Evolutionary conservation across 108 stramenopile genomes (phyloP).

Genomic region (Stephanodiscus triporus): DNA sequence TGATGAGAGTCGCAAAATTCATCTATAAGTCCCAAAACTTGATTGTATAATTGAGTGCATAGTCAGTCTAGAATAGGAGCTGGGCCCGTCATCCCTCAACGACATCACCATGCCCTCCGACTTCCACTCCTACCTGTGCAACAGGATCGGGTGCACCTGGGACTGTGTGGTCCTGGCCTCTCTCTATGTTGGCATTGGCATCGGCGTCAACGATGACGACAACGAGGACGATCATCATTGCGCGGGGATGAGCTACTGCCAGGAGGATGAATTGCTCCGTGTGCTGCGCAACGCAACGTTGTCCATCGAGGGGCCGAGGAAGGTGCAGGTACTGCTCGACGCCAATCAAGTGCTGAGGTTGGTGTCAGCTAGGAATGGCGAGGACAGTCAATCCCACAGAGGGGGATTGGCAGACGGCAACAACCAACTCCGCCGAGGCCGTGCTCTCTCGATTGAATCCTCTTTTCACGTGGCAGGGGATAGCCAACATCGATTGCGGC

Average conservation of each 20-base stretch:
- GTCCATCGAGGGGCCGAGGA: slow-evolving; percentile 18
- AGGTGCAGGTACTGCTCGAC: slow-evolving; percentile 73
- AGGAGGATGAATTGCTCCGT: too few species aligned
- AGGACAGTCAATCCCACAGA: slow-evolving; percentile 9
- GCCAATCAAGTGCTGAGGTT: slow-evolving; percentile 71
- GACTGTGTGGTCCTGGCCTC: slow-evolving; percentile 51
- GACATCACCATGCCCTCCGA: slow-evolving; percentile 58
- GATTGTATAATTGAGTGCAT: too few species aligned
- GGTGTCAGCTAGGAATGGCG: slow-evolving; percentile 47
- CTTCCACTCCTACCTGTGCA: slow-evolving; percentile 67
- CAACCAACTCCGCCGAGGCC: slow-evolving; percentile 32
- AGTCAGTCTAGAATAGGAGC: too few species aligned
- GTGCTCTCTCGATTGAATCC: slow-evolving; percentile 38
- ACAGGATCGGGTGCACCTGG: neutral
- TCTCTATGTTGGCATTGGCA: slow-evolving; percentile 78
- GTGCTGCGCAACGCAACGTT: too few species aligned
- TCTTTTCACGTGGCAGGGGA: too few species aligned
- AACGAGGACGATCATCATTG: too few species aligned
- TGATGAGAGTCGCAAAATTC: too few species aligned
- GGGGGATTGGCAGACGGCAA: neutral
- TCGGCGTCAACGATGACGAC: neutral
- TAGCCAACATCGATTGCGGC: slow-evolving; percentile 22
- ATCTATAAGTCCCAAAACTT: too few species aligned
- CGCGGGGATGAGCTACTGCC: too few species aligned
- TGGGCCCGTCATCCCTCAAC: too few species aligned